phyloP scores from a whole-genome alignment of 495 filamentous ascomycete species.

The Neurospora tetraspora region DNA sequence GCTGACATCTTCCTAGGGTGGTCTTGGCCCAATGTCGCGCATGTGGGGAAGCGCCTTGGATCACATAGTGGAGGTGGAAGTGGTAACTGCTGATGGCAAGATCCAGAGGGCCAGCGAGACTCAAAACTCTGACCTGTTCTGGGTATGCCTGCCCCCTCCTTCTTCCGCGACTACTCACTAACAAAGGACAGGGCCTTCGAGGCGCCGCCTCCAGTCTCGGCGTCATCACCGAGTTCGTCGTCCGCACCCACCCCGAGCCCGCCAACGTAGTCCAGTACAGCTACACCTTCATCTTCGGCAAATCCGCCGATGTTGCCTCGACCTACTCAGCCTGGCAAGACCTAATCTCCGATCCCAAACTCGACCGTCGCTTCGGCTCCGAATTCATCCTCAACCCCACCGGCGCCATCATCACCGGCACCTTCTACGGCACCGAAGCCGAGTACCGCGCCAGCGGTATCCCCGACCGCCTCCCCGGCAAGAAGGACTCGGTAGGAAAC shows the following conservation, averaged over 20 bases:
- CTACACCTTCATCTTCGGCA: constrained; percentile 36
- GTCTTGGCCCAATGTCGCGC: constrained; percentile 42
- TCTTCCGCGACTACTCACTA: not conserved
- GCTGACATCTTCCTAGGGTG: constrained; percentile 25
- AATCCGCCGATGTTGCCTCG: constrained; percentile 29
- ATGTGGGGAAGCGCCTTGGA: constrained; percentile 48
- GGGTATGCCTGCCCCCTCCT: constrained; percentile 16
- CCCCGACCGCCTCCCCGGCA: constrained; percentile 31
- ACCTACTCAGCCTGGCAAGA: constrained; percentile 33
- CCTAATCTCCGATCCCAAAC: constrained; percentile 37
- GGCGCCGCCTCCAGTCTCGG: constrained; percentile 55
- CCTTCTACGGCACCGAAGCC: constrained; percentile 43
- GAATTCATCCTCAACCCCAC: constrained; percentile 41
- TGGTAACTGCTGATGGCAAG: constrained; percentile 50
- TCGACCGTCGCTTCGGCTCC: constrained; percentile 44
- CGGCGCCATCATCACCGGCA: constrained; percentile 39
- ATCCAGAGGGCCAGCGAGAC: constrained; percentile 42
- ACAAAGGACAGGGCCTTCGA: constrained; percentile 36
- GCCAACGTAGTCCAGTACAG: constrained; percentile 40
- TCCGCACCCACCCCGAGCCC: constrained; percentile 51
- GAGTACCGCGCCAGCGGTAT: constrained; percentile 39
- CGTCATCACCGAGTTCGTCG: constrained; percentile 53
- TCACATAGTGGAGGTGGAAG: constrained; percentile 45
- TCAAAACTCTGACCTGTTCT: constrained; percentile 50
- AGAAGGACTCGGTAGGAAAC: constrained; percentile 27